These are phyloP conservation scores for Coccomyxa sp. DNA, from an alignment of 139 green algal genomes.

Conservation along the genomic window DNA sequence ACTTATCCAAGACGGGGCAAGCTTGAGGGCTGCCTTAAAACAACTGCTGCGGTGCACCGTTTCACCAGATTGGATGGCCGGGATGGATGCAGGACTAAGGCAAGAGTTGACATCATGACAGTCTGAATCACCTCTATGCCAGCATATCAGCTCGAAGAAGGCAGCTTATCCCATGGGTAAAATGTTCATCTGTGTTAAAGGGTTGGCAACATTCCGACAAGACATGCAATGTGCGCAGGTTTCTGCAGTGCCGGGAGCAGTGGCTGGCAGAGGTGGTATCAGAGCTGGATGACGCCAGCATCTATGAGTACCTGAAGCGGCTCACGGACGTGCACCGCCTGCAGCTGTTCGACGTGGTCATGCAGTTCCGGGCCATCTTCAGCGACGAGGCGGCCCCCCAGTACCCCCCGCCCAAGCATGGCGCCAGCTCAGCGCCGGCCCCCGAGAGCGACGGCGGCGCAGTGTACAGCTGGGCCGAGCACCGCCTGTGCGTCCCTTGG, in stretches of 20 bases:
- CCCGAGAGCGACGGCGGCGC: slow-evolving; percentile 43
- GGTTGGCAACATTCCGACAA: no score
- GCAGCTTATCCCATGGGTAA: background rate
- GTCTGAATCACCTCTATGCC: background rate
- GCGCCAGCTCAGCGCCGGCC: background rate
- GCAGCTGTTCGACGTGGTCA: slow-evolving; percentile 98
- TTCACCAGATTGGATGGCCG: background rate
- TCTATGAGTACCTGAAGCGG: slow-evolving; percentile 84
- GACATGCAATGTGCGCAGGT: slow-evolving; percentile 37
- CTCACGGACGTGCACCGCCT: slow-evolving; percentile 93
- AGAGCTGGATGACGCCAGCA: slow-evolving; percentile 69
- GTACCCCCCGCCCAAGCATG: background rate
- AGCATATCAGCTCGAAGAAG: no score
- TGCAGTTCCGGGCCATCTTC: slow-evolving; percentile 98
- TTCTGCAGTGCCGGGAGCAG: slow-evolving; percentile 73
- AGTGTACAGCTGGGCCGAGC: slow-evolving; percentile 78
- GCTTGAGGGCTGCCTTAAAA: no score
- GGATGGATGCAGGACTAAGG: background rate
- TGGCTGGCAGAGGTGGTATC: slow-evolving; percentile 68
- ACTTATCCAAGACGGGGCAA: no score
- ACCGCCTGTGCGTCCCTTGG: slow-evolving; percentile 36
- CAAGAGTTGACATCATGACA: background rate
- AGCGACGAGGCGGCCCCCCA: slow-evolving; percentile 47
- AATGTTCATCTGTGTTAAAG: slow-evolving; percentile 7
- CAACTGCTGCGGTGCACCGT: no score